phyloP scores from a whole-genome alignment of 2,329 filamentous ascomycete species.

The Venturia nashicola region DNA sequence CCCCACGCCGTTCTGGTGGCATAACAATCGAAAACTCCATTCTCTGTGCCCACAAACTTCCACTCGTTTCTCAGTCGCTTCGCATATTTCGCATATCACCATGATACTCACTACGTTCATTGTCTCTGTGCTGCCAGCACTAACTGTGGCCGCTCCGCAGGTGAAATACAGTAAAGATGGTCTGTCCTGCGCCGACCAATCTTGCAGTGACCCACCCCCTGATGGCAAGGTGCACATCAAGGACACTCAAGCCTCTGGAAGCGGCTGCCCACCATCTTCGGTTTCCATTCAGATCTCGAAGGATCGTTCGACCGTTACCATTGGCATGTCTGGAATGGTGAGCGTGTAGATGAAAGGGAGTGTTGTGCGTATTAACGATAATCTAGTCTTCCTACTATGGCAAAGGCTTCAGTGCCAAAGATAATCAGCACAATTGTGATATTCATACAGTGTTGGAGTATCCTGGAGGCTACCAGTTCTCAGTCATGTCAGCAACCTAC shows the following conservation, averaged over 20 bases:
- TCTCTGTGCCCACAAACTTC: background rate
- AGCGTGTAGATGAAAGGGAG: background rate
- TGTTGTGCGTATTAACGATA: background rate
- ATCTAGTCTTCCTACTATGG: background rate
- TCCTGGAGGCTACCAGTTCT: constrained; percentile 4
- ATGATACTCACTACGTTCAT: background rate
- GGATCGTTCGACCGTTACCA: background rate
- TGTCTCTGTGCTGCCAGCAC: background rate
- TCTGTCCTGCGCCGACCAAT: background rate
- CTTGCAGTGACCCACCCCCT: background rate
- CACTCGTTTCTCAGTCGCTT: background rate
- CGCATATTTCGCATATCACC: background rate
- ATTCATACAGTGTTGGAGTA: background rate
- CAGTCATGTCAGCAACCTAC: constrained; percentile 1
- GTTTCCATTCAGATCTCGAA: background rate
- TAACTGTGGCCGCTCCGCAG: background rate
- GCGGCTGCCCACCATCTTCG: background rate
- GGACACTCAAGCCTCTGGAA: background rate
- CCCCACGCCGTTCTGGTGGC: background rate
- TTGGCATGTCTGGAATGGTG: background rate
- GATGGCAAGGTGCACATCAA: background rate
- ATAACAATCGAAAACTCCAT: background rate
- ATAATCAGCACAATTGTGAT: background rate
- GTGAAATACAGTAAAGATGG: background rate
- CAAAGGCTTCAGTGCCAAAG: background rate